Evolutionary conservation across 2,329 filamentous ascomycete species (phyloP), one percentile per base, ranked within the genome.

Genomic region (Hyphodiscus sp.): DNA sequence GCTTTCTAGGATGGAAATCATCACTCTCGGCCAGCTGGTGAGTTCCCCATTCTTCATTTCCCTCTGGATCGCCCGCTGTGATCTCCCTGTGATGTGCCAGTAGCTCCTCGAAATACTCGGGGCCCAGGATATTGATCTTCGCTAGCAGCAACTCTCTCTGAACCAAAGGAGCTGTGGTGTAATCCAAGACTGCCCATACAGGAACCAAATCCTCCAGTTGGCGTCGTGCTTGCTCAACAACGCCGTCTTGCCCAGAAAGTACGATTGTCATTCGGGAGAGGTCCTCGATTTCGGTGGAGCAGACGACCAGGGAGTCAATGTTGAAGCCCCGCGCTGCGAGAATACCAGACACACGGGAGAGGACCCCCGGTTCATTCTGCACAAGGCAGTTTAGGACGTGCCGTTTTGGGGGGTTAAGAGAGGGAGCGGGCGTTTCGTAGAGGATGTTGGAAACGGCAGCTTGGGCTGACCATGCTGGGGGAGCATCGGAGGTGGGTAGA

Each of bases 191-290:
- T 50, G 94, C 94, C 94, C 94, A 99, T 55, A 99, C 94, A 20
- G 94, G 94, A 20, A 99, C 94, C 49, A 99, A 77, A 67, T 99
- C 94, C 74, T 99, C 94, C 53, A 99, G 78, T 75, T 99, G 94
- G 59, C 94, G 81, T 60, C 94, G 84, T 52, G 94, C 94, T 75
- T 99, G 94, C 78, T 99, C 94, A 26, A 99, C 91, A 38, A 97
- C 92, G 51, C 92, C 92, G 66, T 97, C 94, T 73, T 96, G 91
- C 15, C 94, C 94, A 52, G 91, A 91, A 50, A 99, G 80, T 61
- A 99, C 94, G 67, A 99, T 97, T 53, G 94, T 99, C 94, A 99
- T 99, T 68, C 94, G 91, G 33, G 90, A 96, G 50, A 99, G 79
- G 67, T 99, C 94, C 65, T 92, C 89, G 23, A 99, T 91, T 74